These are phyloP conservation scores for Cladobotryum protrusum DNA, from an alignment of 2,329 filamentous ascomycete species.

Conservation along the genomic window DNA sequence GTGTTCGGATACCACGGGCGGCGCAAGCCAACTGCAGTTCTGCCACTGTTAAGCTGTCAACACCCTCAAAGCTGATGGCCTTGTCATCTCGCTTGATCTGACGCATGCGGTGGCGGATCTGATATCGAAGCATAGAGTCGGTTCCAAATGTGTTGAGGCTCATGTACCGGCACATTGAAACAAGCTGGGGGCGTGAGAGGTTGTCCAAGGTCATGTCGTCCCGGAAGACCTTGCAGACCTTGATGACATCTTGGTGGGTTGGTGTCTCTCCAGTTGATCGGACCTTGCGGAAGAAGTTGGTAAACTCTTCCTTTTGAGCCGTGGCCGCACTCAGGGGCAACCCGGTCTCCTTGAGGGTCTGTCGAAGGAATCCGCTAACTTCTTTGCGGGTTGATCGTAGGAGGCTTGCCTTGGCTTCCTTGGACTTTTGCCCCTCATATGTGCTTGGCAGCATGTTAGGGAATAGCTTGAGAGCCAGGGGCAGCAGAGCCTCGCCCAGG, in stretches of 20 bases:
- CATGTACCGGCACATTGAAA: slow-evolving; percentile 98
- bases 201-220: slow-evolving; percentile 97
- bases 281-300: slow-evolving; percentile 95
- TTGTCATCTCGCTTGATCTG: slow-evolving; percentile 98
- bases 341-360: slow-evolving; percentile 88
- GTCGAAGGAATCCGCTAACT: slow-evolving; percentile 82
- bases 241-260: slow-evolving; percentile 86
- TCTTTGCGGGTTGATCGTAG: slow-evolving; percentile 86
- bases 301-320: slow-evolving; percentile 87
- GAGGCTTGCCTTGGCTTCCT: slow-evolving; percentile 77
- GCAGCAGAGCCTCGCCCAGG: slow-evolving; percentile 87
- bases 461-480: slow-evolving; percentile 88
- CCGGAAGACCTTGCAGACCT: slow-evolving; percentile 98
- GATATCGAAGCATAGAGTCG: slow-evolving; percentile 95
- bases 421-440: slow-evolving; percentile 86
- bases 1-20: slow-evolving; percentile 84
- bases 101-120: slow-evolving; percentile 94
- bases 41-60: slow-evolving; percentile 85
- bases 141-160: slow-evolving; percentile 96
- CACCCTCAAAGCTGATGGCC: slow-evolving; percentile 88
- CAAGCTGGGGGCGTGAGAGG: slow-evolving; percentile 86
- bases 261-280: slow-evolving; percentile 85
- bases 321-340: slow-evolving; percentile 78
- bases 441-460: slow-evolving; percentile 96
- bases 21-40: slow-evolving; percentile 91